phyloP scores from a whole-genome alignment of 208 protist species.

The Crithidia fasciculata region DNA sequence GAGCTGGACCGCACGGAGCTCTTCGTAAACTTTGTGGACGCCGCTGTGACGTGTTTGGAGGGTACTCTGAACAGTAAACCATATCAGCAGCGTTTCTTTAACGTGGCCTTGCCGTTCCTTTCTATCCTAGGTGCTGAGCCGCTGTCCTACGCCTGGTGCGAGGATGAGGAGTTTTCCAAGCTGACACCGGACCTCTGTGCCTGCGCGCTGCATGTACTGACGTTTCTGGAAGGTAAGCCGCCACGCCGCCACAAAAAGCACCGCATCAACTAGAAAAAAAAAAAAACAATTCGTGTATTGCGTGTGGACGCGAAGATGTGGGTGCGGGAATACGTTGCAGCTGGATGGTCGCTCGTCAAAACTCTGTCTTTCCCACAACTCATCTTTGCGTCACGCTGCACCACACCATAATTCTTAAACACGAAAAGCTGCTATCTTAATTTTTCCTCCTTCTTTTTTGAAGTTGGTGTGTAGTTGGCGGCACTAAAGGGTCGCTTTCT shows the following conservation, averaged over 20 bases:
- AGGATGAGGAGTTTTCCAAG: slow-evolving; percentile 7
- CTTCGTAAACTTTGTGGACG: slow-evolving; percentile 22
- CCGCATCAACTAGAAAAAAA: slow-evolving; percentile 62
- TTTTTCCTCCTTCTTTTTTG: background rate
- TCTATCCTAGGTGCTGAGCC: background rate
- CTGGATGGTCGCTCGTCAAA: no score
- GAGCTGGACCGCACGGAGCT: slow-evolving; percentile 25
- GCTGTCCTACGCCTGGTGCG: slow-evolving; percentile 9
- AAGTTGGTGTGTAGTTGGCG: background rate
- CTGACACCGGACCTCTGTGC: slow-evolving; percentile 53
- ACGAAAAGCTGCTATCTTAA: background rate
- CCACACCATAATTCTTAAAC: no score
- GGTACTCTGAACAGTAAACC: background rate
- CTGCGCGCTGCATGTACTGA: slow-evolving; percentile 42
- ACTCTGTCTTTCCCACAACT: no score
- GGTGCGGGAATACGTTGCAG: no score
- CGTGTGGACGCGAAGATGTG: background rate
- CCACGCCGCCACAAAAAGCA: slow-evolving; percentile 64
- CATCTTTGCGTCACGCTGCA: no score
- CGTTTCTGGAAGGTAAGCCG: slow-evolving; percentile 58
- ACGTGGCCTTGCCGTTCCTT: slow-evolving; percentile 2
- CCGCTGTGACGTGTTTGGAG: slow-evolving; percentile 1
- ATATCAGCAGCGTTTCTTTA: background rate
- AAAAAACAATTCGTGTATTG: background rate
- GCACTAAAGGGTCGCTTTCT: no score